Evolutionary conservation across 257 asterid genomes (phyloP).

Genomic region (Nyctanthes arbortristis): DNA sequence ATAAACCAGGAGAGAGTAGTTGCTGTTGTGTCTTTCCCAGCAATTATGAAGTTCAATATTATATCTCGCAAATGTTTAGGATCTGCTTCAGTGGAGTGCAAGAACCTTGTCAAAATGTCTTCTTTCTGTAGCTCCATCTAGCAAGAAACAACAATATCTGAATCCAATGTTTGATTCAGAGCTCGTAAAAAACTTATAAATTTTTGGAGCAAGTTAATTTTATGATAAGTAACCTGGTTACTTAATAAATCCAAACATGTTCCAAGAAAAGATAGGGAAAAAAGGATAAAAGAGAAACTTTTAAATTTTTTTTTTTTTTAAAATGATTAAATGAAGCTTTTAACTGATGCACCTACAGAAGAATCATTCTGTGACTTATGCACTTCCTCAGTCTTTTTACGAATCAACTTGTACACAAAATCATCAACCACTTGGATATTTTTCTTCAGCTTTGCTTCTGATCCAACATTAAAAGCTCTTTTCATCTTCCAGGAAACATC

Average conservation of each 20-base stretch:
- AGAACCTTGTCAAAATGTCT: slow-evolving; percentile 59
- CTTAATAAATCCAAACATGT: too few species aligned
- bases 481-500: slow-evolving; percentile 57
- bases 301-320: too few species aligned
- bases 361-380: slow-evolving; percentile 28
- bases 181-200: too few species aligned
- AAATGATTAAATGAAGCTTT: too few species aligned
- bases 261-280: too few species aligned
- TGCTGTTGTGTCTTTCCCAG: slow-evolving; percentile 64
- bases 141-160: slow-evolving; percentile 1
- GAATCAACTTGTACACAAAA: slow-evolving; percentile 53
- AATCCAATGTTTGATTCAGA: too few species aligned
- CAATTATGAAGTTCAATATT: slow-evolving; percentile 53
- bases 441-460: slow-evolving; percentile 51
- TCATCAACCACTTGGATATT: slow-evolving; percentile 40
- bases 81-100: slow-evolving; percentile 34
- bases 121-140: slow-evolving; percentile 51
- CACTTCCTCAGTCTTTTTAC: slow-evolving; percentile 42
- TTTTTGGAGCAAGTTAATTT: too few species aligned
- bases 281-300: too few species aligned
- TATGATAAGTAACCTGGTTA: too few species aligned
- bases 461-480: slow-evolving; percentile 44
- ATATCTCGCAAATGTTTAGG: slow-evolving; percentile 56
- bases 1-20: slow-evolving; percentile 55
- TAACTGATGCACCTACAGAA: slow-evolving; percentile 33